Conservation (phyloP, 1,139 yeast genomes). For the Yamadazyma conglobata region DNA sequence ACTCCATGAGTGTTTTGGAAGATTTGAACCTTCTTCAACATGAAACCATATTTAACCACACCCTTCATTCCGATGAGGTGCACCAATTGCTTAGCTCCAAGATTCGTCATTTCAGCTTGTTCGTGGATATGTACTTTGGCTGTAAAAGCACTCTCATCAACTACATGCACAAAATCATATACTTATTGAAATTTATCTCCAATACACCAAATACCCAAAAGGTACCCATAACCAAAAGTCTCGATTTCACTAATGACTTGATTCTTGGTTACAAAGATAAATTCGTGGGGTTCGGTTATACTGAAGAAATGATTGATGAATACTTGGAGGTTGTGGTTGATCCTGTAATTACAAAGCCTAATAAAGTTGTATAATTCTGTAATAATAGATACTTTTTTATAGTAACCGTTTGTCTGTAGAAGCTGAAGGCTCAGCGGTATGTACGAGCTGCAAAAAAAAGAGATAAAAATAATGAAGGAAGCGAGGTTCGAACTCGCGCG, state of each 20-base stretch:
- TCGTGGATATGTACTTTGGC: slow-evolving; percentile 27
- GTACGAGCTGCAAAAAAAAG: no score
- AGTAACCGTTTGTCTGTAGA: no score
- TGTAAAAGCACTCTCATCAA: slow-evolving; percentile 25
- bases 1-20: slow-evolving; percentile 9
- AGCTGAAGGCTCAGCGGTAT: no score
- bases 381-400: no score
- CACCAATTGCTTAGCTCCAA: slow-evolving; percentile 9
- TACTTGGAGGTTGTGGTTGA: slow-evolving; percentile 25
- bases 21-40: slow-evolving; percentile 11
- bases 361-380: no score
- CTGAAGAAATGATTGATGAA: slow-evolving; percentile 19
- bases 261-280: slow-evolving; percentile 16
- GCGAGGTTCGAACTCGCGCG: slow-evolving; percentile 91
- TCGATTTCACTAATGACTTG: slow-evolving; percentile 21
- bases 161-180: slow-evolving; percentile 28
- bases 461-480: slow-evolving; percentile 65
- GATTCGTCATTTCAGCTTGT: slow-evolving; percentile 16
- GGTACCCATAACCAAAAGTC: slow-evolving; percentile 18
- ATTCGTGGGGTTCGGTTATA: slow-evolving; percentile 24
- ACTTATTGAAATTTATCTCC: slow-evolving; percentile 22
- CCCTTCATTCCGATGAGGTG: slow-evolving; percentile 8
- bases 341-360: slow-evolving; percentile 1
- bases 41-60: not conserved
- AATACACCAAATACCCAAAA: slow-evolving; percentile 9